Evolutionary conservation across 805 yeast genomes (phyloP).

Genomic region (Metschnikowia dekortorum): DNA sequence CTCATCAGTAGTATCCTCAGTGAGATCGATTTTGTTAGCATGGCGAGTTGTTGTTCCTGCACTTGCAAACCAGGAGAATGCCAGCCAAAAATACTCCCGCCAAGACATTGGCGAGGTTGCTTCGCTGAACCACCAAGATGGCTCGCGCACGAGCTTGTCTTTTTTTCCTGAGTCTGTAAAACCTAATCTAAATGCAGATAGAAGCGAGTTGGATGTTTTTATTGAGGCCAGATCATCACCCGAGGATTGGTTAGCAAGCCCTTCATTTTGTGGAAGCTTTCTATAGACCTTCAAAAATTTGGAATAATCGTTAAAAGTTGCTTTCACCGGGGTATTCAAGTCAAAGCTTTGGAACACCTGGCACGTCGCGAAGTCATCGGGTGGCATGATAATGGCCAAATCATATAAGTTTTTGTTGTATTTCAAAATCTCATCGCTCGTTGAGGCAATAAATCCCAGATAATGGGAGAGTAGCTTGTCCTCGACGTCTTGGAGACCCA

Average conservation of each 20-base stretch:
- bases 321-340: conserved; percentile 16
- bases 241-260: conserved; percentile 10
- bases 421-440: conserved; percentile 63
- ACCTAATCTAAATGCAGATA: conserved; percentile 12
- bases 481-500: conserved; percentile 54
- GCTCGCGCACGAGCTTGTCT: conserved; percentile 20
- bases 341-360: conserved; percentile 9
- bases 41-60: conserved; percentile 55
- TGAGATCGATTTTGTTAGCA: conserved; percentile 10
- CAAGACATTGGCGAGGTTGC: conserved; percentile 50
- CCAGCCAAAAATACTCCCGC: conserved; percentile 60
- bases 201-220: conserved; percentile 25
- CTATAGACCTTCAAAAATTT: conserved; percentile 33
- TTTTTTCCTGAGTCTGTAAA: conserved; percentile 7
- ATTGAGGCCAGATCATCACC: conserved; percentile 29
- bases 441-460: conserved; percentile 52
- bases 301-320: conserved; percentile 35
- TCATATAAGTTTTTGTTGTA: conserved; percentile 53
- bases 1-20: conserved; percentile 3
- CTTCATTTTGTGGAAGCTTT: conserved; percentile 14
- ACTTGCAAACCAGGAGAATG: conserved; percentile 83
- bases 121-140: conserved; percentile 40
- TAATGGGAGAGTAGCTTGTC: conserved; percentile 18
- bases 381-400: conserved; percentile 26
- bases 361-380: conserved; percentile 8